Conservation (phyloP, 2,329 filamentous ascomycete genomes). For the Nigrospora osmanthi region DNA sequence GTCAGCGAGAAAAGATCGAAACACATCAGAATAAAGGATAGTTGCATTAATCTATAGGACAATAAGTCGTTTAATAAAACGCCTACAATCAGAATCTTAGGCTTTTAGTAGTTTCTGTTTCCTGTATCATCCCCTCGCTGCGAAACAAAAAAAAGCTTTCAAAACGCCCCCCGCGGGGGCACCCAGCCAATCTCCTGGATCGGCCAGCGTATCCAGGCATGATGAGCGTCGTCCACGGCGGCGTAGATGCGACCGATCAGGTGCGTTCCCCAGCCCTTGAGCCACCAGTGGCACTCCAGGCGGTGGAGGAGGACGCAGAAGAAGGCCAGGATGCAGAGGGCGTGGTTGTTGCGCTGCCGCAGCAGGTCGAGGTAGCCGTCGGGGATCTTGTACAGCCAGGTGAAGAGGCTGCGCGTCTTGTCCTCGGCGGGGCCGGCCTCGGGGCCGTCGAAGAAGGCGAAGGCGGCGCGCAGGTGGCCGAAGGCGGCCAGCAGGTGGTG, state of each 20-base stretch:
- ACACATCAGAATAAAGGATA: no score
- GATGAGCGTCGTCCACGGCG: background rate
- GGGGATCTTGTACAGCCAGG: slow-evolving; percentile 25
- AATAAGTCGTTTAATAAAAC: no score
- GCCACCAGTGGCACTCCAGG: background rate
- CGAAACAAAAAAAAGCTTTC: no score
- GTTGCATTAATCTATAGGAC: no score
- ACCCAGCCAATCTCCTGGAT: background rate
- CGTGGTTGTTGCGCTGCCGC: background rate
- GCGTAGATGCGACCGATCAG: background rate
- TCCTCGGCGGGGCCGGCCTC: background rate
- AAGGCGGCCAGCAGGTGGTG: background rate
- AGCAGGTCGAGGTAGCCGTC: slow-evolving; percentile 10
- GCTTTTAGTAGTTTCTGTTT: no score
- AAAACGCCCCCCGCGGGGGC: background rate
- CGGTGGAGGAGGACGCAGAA: background rate
- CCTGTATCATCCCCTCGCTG: no score
- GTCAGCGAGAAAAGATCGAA: no score
- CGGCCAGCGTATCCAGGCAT: background rate
- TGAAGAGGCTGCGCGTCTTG: slow-evolving; percentile 14
- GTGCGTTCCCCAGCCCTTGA: background rate
- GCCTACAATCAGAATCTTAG: no score
- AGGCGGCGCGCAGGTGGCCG: background rate
- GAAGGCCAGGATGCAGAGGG: background rate
- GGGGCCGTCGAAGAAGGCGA: background rate